Base-by-base conservation (phyloP, 495 filamentous ascomycete species). In the Neurospora sp. region DNA sequence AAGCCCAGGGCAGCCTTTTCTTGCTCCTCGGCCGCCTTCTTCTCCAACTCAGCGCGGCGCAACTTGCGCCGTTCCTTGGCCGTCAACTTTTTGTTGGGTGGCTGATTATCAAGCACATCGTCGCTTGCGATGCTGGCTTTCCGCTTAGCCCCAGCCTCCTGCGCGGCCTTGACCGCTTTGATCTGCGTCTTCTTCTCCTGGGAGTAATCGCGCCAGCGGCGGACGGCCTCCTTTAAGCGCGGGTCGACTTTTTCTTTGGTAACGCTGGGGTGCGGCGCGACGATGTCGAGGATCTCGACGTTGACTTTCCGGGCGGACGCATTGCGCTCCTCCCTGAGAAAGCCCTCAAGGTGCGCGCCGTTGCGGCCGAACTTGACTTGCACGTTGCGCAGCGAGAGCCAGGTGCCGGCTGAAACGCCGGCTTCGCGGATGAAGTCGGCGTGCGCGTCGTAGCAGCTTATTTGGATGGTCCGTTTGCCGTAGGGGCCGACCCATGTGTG, bases 401-500 rank as follows among this genome's bases (percentile, higher is more conserved):
- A 89, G 31, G 89, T 80, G 3, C 87, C 88, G 41, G 85, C 82
- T 3, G 85, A 82, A 42, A 96, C 82, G 10, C 89, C 79, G 1
- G 83, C 75, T 62, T 62, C 54, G n/a, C 84, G 84, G 14, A 89
- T 85, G 77, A 82, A 89, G 7, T 74, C 71, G 3, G 91, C 89
- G 80, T 98, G 93, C 0, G 88, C 87, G 69, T 91, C 88, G 81
- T 86, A 97, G 14, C 93, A 83, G 8, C 90, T 91, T 39, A 97
- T 80, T 74, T 91, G 90, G 23, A 99, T 82, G 5, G 90, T 89
- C 78, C 90, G 83, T 78, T 91, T 89, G 31, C 94, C 95, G 74
- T 86, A 91, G 0, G 95, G 95, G 0, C 95, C 95, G 2, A 85
- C 84, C 93, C 93, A 97, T 44, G 74, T 6, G 70, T 72, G 27